Evolutionary conservation across 148 eudicot species (phyloP), one percentile per base, ranked within the genome.

Genomic region (Linanthus parryae): DNA sequence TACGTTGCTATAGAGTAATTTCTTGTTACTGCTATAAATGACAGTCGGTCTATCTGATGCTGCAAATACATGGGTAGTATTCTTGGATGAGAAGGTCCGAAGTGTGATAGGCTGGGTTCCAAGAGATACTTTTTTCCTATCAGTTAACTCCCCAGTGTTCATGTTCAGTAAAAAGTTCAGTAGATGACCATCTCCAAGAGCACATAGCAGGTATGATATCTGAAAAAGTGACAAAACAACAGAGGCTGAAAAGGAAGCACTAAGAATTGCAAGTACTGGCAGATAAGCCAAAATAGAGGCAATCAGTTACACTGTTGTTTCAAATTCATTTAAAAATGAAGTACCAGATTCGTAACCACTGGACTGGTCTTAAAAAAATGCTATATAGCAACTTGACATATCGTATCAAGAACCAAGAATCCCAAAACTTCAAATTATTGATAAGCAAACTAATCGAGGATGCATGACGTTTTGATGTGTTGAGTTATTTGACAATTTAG

Each of bases 41-140:
- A 92, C 98, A 62, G 98, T 87, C 23, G 98, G 98, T 35, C 98
- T 78, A 70, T 92, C 98, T 22, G 98, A 92, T 36, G 98, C 94
- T 57, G 98, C 98, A 73, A 92, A 92, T n/a, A 92, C 98, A 56
- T 92, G 98, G 28, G 87, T 84, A 1, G 94, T 64, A 80, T 77
- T 87, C 72, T 92, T 92, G 12, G 98, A 92, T 47, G 96, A 79
- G 61, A 92, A 92, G 25, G 98, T 92, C 33, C 90, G 67, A 11
- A 92, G 94, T 12, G 90, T 79, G 29, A 92, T 92, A 19, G 94
- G 96, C 31, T 92, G 98, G 54, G 98, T 87, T 43, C 96, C 96
- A 56, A 92, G 77, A 33, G 98, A 92, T 35, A 87, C 94, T 69
- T 92, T 92, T 55, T 87, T 92, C 66, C 96, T 66, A 66, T 92